Base-by-base conservation (phyloP, 2,329 filamentous ascomycete species). In the Exophiala oligosperma region DNA sequence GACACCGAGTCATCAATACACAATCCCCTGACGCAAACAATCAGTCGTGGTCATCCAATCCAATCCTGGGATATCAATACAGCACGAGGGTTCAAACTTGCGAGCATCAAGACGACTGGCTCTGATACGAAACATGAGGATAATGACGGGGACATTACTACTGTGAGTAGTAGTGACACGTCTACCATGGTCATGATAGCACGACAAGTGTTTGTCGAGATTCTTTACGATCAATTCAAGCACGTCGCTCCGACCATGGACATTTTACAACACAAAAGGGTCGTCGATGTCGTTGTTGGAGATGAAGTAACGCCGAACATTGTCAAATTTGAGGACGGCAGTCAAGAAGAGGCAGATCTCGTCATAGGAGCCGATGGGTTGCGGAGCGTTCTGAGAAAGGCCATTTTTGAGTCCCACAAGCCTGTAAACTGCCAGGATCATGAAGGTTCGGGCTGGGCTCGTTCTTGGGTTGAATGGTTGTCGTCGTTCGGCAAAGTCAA, bases 331-430 rank as follows among this genome's bases (percentile, higher is more conserved):
- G 65, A 60, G 1, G 74, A 76, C 59, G 70, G 67, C 1, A 72
- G 67, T 51, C 17, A 62, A 0, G 62, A 71, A 14, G 67, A 73
- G 44, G 75, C 71, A 4, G 76, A 78, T 66, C 64, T 79, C 24
- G 67, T 78, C 1, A 71, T 78, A 50, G 76, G 76, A 4, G 73
- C 75, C 0, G 76, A 78, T 64, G 76, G 76, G 0, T 50, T 78
- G 14, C 70, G 71, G 49, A 74, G 74, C 48, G 69, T 67, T 0
- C 68, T 69, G 2, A 74, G 72, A 55, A 69, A 59, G 37, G 71
- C 71, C 0, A 60, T 79, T 23, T 76, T 79, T 49, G 68, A 67
- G 40, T 43, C 40, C 11, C 6, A 8, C 21, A 3, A 35, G 14
- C 11, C 9, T 11, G 4, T 7, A 7, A 14, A 43, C 40, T 6